Base-by-base conservation (phyloP, 345 rosid species). In the Brassica nigra region DNA sequence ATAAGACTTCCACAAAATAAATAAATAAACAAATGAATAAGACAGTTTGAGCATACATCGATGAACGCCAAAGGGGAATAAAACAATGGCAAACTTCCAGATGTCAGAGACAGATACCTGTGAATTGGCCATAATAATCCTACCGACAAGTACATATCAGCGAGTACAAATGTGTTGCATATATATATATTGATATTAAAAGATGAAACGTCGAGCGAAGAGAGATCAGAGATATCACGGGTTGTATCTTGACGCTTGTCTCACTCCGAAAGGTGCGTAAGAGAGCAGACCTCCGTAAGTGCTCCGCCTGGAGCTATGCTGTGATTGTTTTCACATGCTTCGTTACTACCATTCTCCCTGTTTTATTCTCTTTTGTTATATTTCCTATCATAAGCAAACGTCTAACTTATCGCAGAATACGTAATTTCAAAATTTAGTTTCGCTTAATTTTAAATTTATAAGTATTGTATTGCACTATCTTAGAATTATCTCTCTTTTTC, bases 21-120 rank as follows among this genome's bases (percentile, higher is more conserved):
- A 47, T 30, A 63, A 47, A 4, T 8, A 12, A 4, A 23, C 4
- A 31, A 31, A 31, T 31, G 34, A 31, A 67, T 61, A 1, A 49
- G 27, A 62, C 39, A 61, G 18, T 62, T 12, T 28, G 33, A 68
- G 71, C 70, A 11, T 23, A 66, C 71, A 68, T 79, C 66, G 82
- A 36, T 49, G 64, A 68, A 79, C 75, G 75, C 0, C 66, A 74
- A 74, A 68, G 16, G 58, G 27, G 71, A 74, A 74, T 79, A 79
- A 80, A 68, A 80, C 75, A 74, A 80, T 11, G 66, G 75, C 64
- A 80, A 80, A 74, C 58, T 33, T 74, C 83, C 79, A 74, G 75
- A 74, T 47, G 79, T 74, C 75, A 61, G 82, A 61, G 78, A 61
- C 73, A 65, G 62, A 78, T 66, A 67, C 68, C 74, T 79, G 68